These are phyloP conservation scores for Ustilago nuda DNA, from an alignment of 1,284 basidiomycete genomes.

Conservation along the genomic window DNA sequence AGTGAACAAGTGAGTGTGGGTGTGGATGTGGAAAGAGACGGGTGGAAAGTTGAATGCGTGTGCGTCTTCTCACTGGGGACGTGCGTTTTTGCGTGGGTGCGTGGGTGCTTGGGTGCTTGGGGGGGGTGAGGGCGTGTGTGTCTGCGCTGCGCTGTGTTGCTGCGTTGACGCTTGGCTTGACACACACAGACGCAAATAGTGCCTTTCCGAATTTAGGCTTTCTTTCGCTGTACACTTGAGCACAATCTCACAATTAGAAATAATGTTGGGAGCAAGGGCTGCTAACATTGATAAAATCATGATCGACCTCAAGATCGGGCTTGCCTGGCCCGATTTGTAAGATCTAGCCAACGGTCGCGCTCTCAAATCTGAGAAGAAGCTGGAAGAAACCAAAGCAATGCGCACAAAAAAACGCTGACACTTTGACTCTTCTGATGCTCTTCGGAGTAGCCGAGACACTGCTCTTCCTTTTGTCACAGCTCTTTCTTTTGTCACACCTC, in stretches of 20 bases:
- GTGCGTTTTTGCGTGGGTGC: conserved; percentile 1
- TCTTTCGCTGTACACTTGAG: not conserved
- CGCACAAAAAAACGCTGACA: conserved; percentile 36
- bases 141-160: not conserved
- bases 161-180: not conserved
- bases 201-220: not conserved
- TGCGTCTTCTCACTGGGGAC: not conserved
- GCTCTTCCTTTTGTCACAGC: not conserved
- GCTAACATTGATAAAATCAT: not conserved
- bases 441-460: not conserved
- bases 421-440: conserved; percentile 4
- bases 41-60: not conserved
- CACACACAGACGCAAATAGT: not conserved
- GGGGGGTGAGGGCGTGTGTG: no score
- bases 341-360: not conserved
- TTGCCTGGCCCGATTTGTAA: conserved; percentile 2
- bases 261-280: not conserved
- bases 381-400: conserved; percentile 37
- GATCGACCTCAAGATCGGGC: conserved; percentile 2
- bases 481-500: not conserved
- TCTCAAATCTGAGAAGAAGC: conserved; percentile 31
- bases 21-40: not conserved
- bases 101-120: no score
- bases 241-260: not conserved
- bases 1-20: not conserved